phyloP scores from a whole-genome alignment of 139 green algal genomes.

The Ettlia oleoabundans region DNA sequence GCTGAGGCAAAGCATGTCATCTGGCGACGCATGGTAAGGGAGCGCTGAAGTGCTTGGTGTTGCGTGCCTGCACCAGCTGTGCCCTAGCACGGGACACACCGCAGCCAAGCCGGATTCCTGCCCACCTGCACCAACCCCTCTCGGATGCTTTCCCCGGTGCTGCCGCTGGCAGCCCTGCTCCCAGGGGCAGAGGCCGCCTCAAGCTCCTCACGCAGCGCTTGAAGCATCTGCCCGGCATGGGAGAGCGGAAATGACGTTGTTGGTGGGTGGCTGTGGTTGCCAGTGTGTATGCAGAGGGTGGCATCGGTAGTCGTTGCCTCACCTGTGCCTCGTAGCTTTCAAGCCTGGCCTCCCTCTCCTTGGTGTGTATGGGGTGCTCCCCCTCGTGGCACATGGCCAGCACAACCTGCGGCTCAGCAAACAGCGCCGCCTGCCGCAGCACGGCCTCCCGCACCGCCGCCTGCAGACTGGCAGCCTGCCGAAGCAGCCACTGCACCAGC shows the following conservation, averaged over 20 bases:
- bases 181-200: not conserved
- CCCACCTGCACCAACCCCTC: slow-evolving; percentile 30
- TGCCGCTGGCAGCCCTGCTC: not conserved
- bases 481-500: slow-evolving; percentile 34
- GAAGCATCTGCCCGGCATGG: slow-evolving; percentile 15
- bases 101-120: not conserved
- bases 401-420: slow-evolving; percentile 32
- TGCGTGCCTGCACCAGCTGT: too few relatives aligned
- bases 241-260: not conserved
- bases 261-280: too few relatives aligned
- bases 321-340: slow-evolving; percentile 13
- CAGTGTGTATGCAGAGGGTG: too few relatives aligned
- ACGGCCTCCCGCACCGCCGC: slow-evolving; percentile 14
- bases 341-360: slow-evolving; percentile 2
- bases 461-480: not conserved
- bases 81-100: too few relatives aligned
- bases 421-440: slow-evolving; percentile 16
- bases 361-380: slow-evolving; percentile 44
- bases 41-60: too few relatives aligned
- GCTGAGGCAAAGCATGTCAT: too few relatives aligned
- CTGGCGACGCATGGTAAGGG: too few relatives aligned
- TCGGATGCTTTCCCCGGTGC: not conserved
- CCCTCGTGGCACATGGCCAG: slow-evolving; percentile 40
- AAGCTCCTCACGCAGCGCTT: slow-evolving; percentile 28
- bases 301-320: not conserved